These are phyloP conservation scores for Mortierella antarctica DNA, from an alignment of 192 early-diverging fungal species.

Conservation along the genomic window DNA sequence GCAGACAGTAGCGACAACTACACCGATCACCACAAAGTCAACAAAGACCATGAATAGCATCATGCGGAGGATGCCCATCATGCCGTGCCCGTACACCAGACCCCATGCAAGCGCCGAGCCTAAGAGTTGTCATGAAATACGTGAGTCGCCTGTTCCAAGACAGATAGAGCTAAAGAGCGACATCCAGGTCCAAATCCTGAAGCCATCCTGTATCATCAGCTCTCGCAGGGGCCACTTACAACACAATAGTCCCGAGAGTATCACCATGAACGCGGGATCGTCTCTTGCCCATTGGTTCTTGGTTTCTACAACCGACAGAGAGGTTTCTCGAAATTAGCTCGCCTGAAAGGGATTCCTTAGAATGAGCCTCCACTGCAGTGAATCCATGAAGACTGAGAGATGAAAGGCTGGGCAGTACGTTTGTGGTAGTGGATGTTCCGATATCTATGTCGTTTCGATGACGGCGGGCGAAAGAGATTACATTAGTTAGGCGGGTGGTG, in stretches of 20 bases:
- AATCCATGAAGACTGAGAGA: too few species aligned
- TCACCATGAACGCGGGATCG: slow-evolving; percentile 93
- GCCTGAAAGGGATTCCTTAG: background rate
- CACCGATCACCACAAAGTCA: slow-evolving; percentile 82
- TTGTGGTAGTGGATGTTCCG: slow-evolving; percentile 97
- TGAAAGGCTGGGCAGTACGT: slow-evolving; percentile 64
- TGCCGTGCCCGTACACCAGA: slow-evolving; percentile 75
- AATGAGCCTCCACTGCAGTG: background rate
- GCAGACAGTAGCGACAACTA: slow-evolving; percentile 72
- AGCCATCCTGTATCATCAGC: background rate
- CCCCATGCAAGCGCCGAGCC: slow-evolving; percentile 87
- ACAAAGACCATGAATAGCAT: slow-evolving; percentile 86
- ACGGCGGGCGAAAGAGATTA: slow-evolving; percentile 4
- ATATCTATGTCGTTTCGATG: slow-evolving; percentile 72
- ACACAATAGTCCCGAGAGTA: slow-evolving; percentile 73
- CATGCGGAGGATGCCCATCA: slow-evolving; percentile 75
- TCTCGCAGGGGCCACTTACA: slow-evolving; percentile 57
- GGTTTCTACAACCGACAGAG: slow-evolving; percentile 72
- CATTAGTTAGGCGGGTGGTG: background rate
- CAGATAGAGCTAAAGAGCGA: background rate
- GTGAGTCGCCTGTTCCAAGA: background rate
- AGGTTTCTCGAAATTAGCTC: background rate
- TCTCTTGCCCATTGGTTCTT: slow-evolving; percentile 99
- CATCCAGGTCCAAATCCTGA: background rate
- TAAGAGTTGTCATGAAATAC: slow-evolving; percentile 20